Evolutionary conservation across 2,329 filamentous ascomycete species (phyloP), one percentile per base, ranked within the genome.

Genomic region (Colletotrichum melonis): DNA sequence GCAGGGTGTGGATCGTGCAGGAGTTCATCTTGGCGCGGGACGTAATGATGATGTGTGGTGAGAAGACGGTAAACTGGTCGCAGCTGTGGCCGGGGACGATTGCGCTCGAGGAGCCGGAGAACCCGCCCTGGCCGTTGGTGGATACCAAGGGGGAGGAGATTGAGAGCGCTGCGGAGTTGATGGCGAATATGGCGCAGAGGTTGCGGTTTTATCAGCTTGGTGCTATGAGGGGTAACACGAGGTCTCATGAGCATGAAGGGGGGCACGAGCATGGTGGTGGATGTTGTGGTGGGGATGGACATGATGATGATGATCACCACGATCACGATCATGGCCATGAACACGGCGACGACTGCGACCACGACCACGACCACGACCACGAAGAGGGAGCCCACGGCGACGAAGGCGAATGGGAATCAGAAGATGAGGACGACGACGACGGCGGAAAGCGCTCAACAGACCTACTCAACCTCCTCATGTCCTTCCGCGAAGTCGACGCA

Each of bases 1-100:
- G 76, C 32, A 72, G 79, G 7, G 78, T 77, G 6, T 80, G 79
- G 78, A 76, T 80, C 35, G 76, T 79, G 6, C 78, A 79, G 58
- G 78, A 80, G 55, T 77, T 78, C 3, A 64, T 80, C 16, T 71
- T 80, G 1, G 74, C 77, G 2, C 58, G 68, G 26, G 67, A 74
- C 24, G 63, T 72, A 6, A 22, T 79, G 11, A 69, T 79, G 65
- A 75, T 80, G 58, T 80, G 79, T 54, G 65, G 77, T 4, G 78
- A 76, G n/a, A 67, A 68, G 56, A 55, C 35, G 12, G 68, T 19
- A 14, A 63, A 28, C 56, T 74, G 72, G 72, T 46, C 63, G 12
- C 49, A 59, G 62, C 49, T 74, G 24, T 74, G 72, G 72, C 72
- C 72, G 5, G 72, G 68, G 1, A 74, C 72, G 19, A 56, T 74